Evolutionary conservation across 371 early-diverging fungal genomes (phyloP).

Genomic region (Mucor sp.): DNA sequence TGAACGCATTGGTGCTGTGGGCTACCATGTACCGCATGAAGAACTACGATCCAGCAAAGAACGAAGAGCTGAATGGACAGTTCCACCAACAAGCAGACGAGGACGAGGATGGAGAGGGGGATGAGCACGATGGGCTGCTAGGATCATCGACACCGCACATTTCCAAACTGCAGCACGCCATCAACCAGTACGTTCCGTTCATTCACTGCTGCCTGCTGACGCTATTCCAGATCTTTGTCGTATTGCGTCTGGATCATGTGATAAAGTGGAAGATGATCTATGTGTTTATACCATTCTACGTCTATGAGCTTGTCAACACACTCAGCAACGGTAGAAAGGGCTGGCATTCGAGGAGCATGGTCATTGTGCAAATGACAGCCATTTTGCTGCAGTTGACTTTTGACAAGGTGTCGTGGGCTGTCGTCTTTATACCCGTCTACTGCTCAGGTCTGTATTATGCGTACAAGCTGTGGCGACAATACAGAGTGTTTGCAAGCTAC

Average conservation of each 20-base stretch:
- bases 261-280: conserved; percentile 47
- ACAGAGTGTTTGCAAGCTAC: conserved; percentile 43
- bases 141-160: not conserved
- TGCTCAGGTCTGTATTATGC: conserved; percentile 61
- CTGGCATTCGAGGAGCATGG: not conserved
- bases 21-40: conserved; percentile 32
- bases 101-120: conserved; percentile 26
- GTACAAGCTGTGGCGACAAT: conserved; percentile 49
- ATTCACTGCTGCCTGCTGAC: conserved; percentile 36
- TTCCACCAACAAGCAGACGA: conserved; percentile 27
- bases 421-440: conserved; percentile 79
- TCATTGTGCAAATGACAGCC: conserved; percentile 34
- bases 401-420: conserved; percentile 53
- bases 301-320: conserved; percentile 56
- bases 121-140: conserved; percentile 19
- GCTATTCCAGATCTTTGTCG: conserved; percentile 54
- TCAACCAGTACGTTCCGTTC: conserved; percentile 18
- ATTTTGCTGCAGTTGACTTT: conserved; percentile 44
- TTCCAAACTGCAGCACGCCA: not conserved
- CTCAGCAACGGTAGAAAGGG: conserved; percentile 16
- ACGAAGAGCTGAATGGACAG: conserved; percentile 3
- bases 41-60: conserved; percentile 14
- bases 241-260: conserved; percentile 41
- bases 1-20: conserved; percentile 52
- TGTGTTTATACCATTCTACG: conserved; percentile 61